Evolutionary conservation across 805 yeast species (phyloP), one percentile per base, ranked within the genome.

Genomic region (Lachancea sp.): DNA sequence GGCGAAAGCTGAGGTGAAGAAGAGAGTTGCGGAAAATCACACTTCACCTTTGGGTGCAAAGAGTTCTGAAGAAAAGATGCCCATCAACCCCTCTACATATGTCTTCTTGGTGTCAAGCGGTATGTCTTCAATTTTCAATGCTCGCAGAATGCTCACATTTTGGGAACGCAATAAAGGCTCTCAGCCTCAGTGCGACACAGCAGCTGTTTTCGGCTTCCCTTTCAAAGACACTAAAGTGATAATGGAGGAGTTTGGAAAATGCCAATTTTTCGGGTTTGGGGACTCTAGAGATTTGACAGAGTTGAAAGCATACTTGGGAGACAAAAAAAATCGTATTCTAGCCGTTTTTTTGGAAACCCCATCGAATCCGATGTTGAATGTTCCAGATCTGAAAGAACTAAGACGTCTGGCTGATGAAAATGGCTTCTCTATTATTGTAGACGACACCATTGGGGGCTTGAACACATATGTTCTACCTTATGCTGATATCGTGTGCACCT

Each of bases 171-270:
- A 29, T 16, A 30, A 29, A 15, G 17, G 30, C 12, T 10, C 9
- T 13, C n/a, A 12, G 19, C 30, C 19, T 6, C 6, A 35, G 20
- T 46, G 48, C 27, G 31, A 46, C 18, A 52, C 53, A 1, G 48
- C 89, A 2, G 90, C 85, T 3, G 86, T 95, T 58, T 90, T 84
- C 65, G 97, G 97, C 2, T 89, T 90, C 66, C 95, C 96, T 7
- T 89, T 90, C 63, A 91, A 86, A 36, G 96, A 89, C 62, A 88
- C 96, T 0, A 72, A 86, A 47, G 88, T 85, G 53, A 79, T 90
- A 44, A 72, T 89, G 58, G 75, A 76, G 58, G 87, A 87, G 62
- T 88, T 86, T 72, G 96, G 96, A 6, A 36, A 22, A 5, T 96
- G 96, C 38, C 77, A 77, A 49, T 89, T 88, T 60, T 82, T 78